Evolutionary conservation across 176 grass and related monocot genomes (phyloP), one percentile per base, ranked within the genome.

Genomic region (Cymbopogon citratus): DNA sequence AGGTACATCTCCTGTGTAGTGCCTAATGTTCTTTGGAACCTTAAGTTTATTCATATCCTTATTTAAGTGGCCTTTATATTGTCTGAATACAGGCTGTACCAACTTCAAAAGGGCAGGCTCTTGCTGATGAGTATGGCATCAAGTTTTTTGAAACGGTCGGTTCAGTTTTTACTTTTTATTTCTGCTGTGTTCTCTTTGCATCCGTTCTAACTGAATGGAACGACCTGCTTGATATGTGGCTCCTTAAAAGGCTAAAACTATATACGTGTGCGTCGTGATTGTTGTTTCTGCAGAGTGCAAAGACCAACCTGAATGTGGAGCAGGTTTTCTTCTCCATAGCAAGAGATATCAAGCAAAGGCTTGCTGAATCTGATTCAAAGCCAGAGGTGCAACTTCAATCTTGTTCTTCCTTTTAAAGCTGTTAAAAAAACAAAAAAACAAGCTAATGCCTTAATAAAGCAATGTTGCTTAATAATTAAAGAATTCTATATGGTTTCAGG

Each of bases 301-400:
- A 89, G 78, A 89, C 87, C 69, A 89, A 89, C 64, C 33, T 89
- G 28, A 89, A 89, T 77, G 87, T 89, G 24, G 83, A 89, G 82
- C 87, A 89, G 62, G 87, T 89, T 76, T 89, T 89, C 65, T 89
- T 89, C 81, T 85, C 87, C 2, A 85, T 89, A 77, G 87, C 77
- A 52, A 85, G 83, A 71, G 87, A 89, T 65, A 85, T 89, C 66
- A 89, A 85, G 64, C 82, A 89, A 71, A 89, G 87, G 44, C 82
- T 89, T 21, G 40, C 78, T 5, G 87, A 89, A 28, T 85, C 82
- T 24, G 87, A 89, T 81, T 81, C 83, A 29, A 89, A 89, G 27
- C 78, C 83, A 38, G 87, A 85, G 87, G 77, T 89, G 54, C 27
- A 27, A 56, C 26, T 63, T 28, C 8, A 54, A n/a, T 77, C 3